phyloP scores from a whole-genome alignment of 495 filamentous ascomycete species.

The Aspergillus homomorphus region DNA sequence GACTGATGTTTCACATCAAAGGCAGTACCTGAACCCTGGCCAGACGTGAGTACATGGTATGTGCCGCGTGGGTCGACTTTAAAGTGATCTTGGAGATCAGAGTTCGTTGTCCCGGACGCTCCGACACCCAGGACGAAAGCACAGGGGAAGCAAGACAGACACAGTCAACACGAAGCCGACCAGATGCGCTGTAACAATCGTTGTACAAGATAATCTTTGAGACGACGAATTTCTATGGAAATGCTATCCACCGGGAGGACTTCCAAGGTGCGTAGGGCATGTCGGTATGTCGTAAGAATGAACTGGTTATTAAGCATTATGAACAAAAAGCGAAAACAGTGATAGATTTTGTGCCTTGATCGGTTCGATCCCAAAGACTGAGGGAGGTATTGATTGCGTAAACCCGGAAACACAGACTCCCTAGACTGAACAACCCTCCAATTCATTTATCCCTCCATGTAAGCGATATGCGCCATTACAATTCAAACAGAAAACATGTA shows the following conservation, averaged over 20 bases:
- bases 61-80: neutral
- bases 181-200: neutral
- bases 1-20: neutral
- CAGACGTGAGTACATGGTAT: neutral
- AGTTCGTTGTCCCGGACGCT: neutral
- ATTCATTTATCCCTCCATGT: neutral
- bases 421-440: neutral
- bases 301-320: slow-evolving; percentile 8
- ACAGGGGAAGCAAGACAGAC: neutral
- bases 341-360: neutral
- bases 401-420: neutral
- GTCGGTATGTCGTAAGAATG: neutral
- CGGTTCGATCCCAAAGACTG: neutral
- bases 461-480: neutral
- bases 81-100: neutral
- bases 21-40: neutral
- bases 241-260: neutral
- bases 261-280: neutral
- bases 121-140: neutral
- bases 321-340: neutral
- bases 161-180: neutral
- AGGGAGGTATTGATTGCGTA: slow-evolving; percentile 2
- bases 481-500: neutral
- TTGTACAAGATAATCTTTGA: neutral
- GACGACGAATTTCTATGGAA: neutral